Conservation (phyloP, 805 yeast species). For the Candida alai region DNA sequence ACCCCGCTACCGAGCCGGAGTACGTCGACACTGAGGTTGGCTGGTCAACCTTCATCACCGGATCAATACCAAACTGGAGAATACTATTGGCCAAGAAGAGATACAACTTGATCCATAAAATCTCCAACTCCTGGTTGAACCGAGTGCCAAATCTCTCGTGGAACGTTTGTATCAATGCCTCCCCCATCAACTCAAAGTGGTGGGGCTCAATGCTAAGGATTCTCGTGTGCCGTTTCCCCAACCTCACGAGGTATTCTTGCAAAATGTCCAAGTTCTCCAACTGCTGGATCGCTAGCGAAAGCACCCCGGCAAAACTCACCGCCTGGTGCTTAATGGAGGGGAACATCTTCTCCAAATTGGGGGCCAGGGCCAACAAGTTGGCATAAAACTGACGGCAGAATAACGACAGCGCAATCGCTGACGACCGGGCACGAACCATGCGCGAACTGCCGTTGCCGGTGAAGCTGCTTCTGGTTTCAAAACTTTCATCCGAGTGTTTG, state of each 20-base stretch:
- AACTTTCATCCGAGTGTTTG: background rate
- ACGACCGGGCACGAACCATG: slow-evolving; percentile 10
- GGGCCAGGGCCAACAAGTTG: slow-evolving; percentile 59
- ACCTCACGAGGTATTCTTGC: slow-evolving; percentile 54
- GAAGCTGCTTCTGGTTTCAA: slow-evolving; percentile 1
- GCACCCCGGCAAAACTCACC: slow-evolving; percentile 72
- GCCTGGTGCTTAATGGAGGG: slow-evolving; percentile 81
- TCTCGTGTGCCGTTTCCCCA: slow-evolving; percentile 75
- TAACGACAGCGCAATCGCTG: slow-evolving; percentile 41
- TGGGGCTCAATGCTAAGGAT: slow-evolving; percentile 68
- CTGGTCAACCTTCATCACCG: slow-evolving; percentile 19
- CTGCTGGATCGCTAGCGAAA: slow-evolving; percentile 62
- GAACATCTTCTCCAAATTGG: slow-evolving; percentile 57
- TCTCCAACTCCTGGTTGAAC: slow-evolving; percentile 59
- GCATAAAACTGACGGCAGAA: slow-evolving; percentile 77
- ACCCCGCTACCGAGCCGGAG: background rate
- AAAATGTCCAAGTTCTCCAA: slow-evolving; percentile 55
- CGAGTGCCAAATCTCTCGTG: slow-evolving; percentile 54
- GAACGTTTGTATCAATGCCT: slow-evolving; percentile 64
- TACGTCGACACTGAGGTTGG: background rate
- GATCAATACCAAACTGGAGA: slow-evolving; percentile 57
- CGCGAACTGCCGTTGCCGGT: too few species aligned
- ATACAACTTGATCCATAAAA: slow-evolving; percentile 69
- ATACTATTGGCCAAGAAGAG: slow-evolving; percentile 66
- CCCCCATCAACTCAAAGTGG: slow-evolving; percentile 70